Evolutionary conservation across 352 stramenopile species (phyloP).

Genomic region (Globisporangium solare): DNA sequence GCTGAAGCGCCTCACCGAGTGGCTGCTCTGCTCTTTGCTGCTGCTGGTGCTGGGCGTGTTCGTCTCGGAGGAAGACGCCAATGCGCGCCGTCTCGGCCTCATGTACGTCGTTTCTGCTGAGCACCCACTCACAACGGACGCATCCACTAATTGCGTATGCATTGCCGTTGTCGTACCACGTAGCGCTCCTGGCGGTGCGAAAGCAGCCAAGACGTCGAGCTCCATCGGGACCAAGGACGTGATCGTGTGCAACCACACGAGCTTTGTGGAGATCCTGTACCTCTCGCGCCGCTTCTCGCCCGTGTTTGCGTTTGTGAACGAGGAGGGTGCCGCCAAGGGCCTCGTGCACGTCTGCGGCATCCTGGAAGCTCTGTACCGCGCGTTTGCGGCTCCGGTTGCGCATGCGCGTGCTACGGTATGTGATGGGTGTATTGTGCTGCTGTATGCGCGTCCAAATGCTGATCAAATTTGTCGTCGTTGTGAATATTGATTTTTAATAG

Average conservation of each 20-base stretch:
- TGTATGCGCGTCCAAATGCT: neutral
- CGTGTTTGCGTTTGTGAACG: slow-evolving; percentile 61
- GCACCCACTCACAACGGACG: no score
- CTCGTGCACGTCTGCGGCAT: slow-evolving; percentile 64
- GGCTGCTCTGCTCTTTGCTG: slow-evolving; percentile 64
- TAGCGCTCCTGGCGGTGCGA: slow-evolving; percentile 23
- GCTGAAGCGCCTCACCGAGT: slow-evolving; percentile 64
- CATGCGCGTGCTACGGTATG: slow-evolving; percentile 30
- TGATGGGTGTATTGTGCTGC: neutral
- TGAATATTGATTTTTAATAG: slow-evolving; percentile 2
- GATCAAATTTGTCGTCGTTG: neutral
- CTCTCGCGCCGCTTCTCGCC: slow-evolving; percentile 74
- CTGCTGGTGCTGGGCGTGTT: slow-evolving; percentile 66
- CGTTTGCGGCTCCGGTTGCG: slow-evolving; percentile 41
- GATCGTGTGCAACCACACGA: slow-evolving; percentile 81
- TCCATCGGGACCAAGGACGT: slow-evolving; percentile 49
- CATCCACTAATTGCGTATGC: no score
- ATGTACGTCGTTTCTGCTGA: slow-evolving; percentile 19
- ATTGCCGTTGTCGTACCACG: neutral
- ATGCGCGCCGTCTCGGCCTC: slow-evolving; percentile 69
- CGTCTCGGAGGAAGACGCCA: slow-evolving; percentile 60
- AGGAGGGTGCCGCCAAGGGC: slow-evolving; percentile 45
- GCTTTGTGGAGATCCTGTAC: slow-evolving; percentile 76
- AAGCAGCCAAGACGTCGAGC: slow-evolving; percentile 15
- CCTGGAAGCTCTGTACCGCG: slow-evolving; percentile 58